Percentiles rank a stretch among this genome's conserved stretches.
Evolutionary conservation across 2,329 filamentous ascomycete genomes (phyloP).

Genomic region (Grosmannia clavigera): DNA sequence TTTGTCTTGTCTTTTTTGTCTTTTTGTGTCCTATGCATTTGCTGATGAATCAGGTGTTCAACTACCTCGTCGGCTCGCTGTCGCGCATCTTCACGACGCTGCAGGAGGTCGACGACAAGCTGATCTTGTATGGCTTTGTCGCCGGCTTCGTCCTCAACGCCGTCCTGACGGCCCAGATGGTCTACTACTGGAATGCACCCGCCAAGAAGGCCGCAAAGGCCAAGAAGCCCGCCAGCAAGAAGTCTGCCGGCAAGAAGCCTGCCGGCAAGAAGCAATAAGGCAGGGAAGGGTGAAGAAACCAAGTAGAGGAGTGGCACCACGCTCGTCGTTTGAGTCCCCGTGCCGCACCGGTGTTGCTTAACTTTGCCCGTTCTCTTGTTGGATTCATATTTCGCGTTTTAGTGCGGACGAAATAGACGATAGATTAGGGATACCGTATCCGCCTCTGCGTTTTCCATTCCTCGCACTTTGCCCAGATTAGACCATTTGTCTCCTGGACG

Average conservation of each 20-base stretch:
- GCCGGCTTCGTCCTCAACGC: conserved; percentile 84
- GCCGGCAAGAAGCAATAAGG: background rate
- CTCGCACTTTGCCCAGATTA: too few species aligned
- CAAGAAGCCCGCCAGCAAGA: background rate
- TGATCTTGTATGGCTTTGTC: conserved; percentile 91
- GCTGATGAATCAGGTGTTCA: conserved; percentile 64
- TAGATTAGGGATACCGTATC: background rate
- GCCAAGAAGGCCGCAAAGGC: conserved; percentile 22
- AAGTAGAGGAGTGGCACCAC: background rate
- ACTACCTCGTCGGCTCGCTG: conserved; percentile 86
- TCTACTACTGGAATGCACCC: conserved; percentile 79
- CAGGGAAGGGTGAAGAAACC: background rate
- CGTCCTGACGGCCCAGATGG: conserved; percentile 77
- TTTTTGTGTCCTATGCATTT: background rate
- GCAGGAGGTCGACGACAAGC: conserved; percentile 91
- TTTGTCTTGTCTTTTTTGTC: background rate
- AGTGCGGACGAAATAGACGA: background rate
- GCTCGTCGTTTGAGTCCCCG: background rate
- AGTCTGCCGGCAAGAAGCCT: background rate
- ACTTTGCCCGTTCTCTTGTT: background rate
- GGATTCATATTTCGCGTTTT: background rate
- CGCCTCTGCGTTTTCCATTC: background rate
- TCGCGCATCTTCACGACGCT: conserved; percentile 95
- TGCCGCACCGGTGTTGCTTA: background rate
- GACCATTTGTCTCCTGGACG: background rate